Percentiles rank a stretch among this genome's conserved stretches.
Evolutionary conservation across 257 asterid species (phyloP).

Genomic region (Cordia subcordata): DNA sequence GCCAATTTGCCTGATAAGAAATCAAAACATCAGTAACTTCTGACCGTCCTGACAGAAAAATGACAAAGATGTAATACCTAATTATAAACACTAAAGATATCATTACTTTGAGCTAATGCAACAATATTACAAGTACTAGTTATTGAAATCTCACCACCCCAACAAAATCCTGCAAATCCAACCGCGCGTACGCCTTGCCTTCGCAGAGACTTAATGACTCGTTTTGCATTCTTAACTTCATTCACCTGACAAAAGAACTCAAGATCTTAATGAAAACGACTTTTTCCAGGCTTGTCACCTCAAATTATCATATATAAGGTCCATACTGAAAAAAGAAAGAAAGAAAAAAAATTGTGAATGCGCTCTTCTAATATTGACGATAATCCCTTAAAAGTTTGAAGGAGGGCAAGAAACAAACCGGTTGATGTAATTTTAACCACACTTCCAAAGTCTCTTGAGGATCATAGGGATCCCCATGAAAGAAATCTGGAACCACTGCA

Average conservation of each 20-base stretch:
- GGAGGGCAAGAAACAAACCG: slow-evolving; percentile 34
- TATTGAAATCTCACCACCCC: slow-evolving; percentile 27
- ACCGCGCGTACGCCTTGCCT: slow-evolving; percentile 23
- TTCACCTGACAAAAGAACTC: slow-evolving; percentile 17
- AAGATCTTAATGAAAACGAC: background rate
- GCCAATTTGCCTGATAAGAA: slow-evolving; percentile 52
- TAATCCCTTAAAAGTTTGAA: background rate
- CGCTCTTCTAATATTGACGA: no score
- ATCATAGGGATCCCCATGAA: slow-evolving; percentile 47
- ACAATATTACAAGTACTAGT: background rate
- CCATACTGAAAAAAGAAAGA: no score
- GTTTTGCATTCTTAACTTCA: slow-evolving; percentile 25
- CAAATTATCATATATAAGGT: background rate
- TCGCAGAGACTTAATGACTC: slow-evolving; percentile 18
- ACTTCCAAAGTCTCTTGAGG: slow-evolving; percentile 24
- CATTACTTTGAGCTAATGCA: background rate
- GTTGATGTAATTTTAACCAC: slow-evolving; percentile 44
- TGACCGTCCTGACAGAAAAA: no score
- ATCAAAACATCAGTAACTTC: background rate
- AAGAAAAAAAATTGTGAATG: background rate
- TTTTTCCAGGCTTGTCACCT: no score
- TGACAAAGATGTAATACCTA: no score
- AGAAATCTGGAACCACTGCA: slow-evolving; percentile 65
- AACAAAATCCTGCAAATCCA: slow-evolving; percentile 39
- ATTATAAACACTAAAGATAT: background rate